phyloP scores from a whole-genome alignment of 805 yeast species.

The Lipomyces anomalus region DNA sequence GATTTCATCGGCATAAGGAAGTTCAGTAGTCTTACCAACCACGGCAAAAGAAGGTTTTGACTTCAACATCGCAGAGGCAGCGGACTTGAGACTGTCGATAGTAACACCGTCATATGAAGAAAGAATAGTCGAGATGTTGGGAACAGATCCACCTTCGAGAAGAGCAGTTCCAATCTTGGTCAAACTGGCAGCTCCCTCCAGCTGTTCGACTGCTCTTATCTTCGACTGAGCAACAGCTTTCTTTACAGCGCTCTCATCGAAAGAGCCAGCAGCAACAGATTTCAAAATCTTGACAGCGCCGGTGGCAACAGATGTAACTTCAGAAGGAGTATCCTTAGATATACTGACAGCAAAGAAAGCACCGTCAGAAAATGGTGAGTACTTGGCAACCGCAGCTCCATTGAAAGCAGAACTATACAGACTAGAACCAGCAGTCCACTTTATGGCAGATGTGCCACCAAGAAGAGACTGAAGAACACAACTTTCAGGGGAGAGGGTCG shows the following conservation, averaged over 20 bases:
- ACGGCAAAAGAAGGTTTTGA: slow-evolving; percentile 78
- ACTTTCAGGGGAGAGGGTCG: slow-evolving; percentile 56
- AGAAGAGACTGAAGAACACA: slow-evolving; percentile 67
- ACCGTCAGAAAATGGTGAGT: slow-evolving; percentile 67
- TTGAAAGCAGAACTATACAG: slow-evolving; percentile 44
- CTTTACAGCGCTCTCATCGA: slow-evolving; percentile 37
- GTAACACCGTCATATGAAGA: slow-evolving; percentile 23
- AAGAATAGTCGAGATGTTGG: slow-evolving; percentile 28
- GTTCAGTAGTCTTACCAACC: slow-evolving; percentile 76
- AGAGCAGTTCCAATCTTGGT: slow-evolving; percentile 22
- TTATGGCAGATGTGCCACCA: slow-evolving; percentile 42
- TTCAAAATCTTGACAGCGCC: slow-evolving; percentile 18
- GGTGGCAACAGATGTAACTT: slow-evolving; percentile 57
- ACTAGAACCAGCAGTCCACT: slow-evolving; percentile 49
- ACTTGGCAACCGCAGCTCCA: slow-evolving; percentile 42
- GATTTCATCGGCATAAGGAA: slow-evolving; percentile 88
- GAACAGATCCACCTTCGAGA: slow-evolving; percentile 38
- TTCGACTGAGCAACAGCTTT: slow-evolving; percentile 52
- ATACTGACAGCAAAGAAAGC: slow-evolving; percentile 72
- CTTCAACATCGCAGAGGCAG: slow-evolving; percentile 34
- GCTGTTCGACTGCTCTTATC: slow-evolving; percentile 49
- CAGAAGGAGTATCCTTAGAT: slow-evolving; percentile 51
- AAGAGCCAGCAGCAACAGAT: slow-evolving; percentile 22
- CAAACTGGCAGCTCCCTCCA: slow-evolving; percentile 23
- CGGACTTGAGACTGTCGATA: slow-evolving; percentile 34